A percentile compares a stretch with the other conserved stretches of the same genome.
Conservation (phyloP, 2,329 filamentous ascomycete species). For the Periconia digitata region DNA sequence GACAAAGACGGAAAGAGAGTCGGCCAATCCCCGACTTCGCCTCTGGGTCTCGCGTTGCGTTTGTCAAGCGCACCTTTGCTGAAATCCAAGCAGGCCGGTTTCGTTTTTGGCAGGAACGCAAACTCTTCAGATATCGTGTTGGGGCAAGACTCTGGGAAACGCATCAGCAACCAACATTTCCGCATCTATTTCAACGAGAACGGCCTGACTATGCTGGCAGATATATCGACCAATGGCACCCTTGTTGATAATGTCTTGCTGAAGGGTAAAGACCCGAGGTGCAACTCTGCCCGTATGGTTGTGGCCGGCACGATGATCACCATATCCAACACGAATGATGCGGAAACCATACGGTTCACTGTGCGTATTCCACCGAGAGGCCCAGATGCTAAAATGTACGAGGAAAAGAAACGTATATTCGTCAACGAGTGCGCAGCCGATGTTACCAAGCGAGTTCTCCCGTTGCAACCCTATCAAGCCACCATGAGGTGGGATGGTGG, state of each 20-base stretch:
- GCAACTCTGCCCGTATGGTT: constrained; percentile 63
- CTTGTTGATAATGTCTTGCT: constrained; percentile 76
- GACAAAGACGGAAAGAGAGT: constrained; percentile 39
- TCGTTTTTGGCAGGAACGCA: constrained; percentile 80
- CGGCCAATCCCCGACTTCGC: constrained; percentile 20
- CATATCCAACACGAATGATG: constrained; percentile 57
- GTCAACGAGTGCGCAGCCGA: constrained; percentile 48
- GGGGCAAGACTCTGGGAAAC: constrained; percentile 63
- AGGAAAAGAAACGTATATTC: constrained; percentile 69
- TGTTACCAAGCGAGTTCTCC: constrained; percentile 25
- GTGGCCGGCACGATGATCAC: constrained; percentile 72
- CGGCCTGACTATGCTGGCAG: constrained; percentile 86
- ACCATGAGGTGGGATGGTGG: constrained; percentile 82
- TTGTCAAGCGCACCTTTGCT: constrained; percentile 66
- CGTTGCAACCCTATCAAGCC: constrained; percentile 40
- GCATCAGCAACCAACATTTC: constrained; percentile 94
- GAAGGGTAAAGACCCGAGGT: constrained; percentile 47
- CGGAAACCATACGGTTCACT: constrained; percentile 74
- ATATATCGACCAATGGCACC: constrained; percentile 95
- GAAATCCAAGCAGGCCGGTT: constrained; percentile 71
- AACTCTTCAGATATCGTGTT: constrained; percentile 72
- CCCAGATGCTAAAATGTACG: constrained; percentile 67
- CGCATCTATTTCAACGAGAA: constrained; percentile 88
- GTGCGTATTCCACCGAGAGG: constrained; percentile 78
- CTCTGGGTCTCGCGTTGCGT: constrained; percentile 72